Evolutionary conservation across 1,139 yeast genomes (phyloP), one percentile per base, ranked within the genome.

Genomic region (Schwanniomyces etchellsii): DNA sequence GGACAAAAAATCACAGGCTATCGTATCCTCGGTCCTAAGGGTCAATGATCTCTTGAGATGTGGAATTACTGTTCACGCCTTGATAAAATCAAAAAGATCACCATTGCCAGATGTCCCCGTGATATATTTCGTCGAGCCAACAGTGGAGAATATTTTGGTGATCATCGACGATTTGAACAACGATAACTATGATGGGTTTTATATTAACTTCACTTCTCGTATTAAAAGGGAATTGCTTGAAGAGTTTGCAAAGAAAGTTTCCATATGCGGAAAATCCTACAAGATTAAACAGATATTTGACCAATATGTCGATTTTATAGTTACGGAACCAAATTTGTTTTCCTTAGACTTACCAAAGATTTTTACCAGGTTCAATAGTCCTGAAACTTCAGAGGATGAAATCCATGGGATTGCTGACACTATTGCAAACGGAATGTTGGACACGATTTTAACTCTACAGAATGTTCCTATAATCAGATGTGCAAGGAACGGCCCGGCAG

Each of bases 401-500:
- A 88, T 93, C 44, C 84, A 82, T 42, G 40, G 48, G 5, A 54
- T 81, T 27, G 88, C 93, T 15, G 82, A 79, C 37, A 55, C 58
- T 20, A 78, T 91, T 32, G 85, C 95, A 11, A 72, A 70, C 41
- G 96, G 97, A 0, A 57, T 91, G 28, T 81, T 85, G 48, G 82
- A 93, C 25, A 70, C 83, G 5, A 70, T 91, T 13, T 69, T 91
- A 37, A 88, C 96, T 3, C 64, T 79, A 47, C 85, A 82, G 12
- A 67, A 77, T 12, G 74, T 91, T 21, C 99, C 99, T 2, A 78
- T 91, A 31, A 86, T 91, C 38, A 74, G 99, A 45, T 82, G 96
- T 30, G 89, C 93, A 28, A 70, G 82, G 31, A 93, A 94, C 31
- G 96, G 96, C 2, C 95, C 99, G 0, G 96, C 97, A 1, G 97